Evolutionary conservation across 139 green algal genomes (phyloP).

Genomic region (Raphidocelis subcapitata): DNA sequence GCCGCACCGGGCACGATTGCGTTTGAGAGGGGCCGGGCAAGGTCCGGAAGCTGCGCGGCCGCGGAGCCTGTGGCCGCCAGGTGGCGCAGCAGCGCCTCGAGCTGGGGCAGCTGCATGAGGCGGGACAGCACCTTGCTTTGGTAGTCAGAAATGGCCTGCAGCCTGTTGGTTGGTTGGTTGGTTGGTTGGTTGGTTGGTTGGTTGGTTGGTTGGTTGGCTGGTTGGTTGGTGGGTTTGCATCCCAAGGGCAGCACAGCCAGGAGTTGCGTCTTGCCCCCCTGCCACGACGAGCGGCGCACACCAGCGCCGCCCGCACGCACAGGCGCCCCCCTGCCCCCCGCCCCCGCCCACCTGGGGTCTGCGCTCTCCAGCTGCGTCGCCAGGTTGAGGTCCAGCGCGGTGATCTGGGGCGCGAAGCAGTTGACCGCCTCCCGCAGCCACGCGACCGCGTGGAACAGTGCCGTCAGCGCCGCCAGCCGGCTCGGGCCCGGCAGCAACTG

Average conservation of each 20-base stretch:
- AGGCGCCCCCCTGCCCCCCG: no score
- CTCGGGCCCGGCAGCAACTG: conserved; percentile 10
- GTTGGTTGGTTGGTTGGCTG: no score
- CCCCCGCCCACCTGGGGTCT: no score
- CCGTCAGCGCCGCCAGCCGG: conserved; percentile 11
- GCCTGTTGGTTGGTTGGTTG: no score
- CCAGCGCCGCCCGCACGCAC: no score
- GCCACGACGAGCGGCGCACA: no score
- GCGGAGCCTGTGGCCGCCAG: conserved; percentile 2
- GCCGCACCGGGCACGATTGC: background rate
- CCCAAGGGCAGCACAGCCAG: background rate
- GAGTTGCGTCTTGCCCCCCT: no score
- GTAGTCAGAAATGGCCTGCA: background rate
- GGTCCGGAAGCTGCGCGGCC: conserved; percentile 18
- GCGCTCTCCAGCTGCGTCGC: no score
- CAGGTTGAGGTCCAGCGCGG: no score
- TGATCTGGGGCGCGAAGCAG: conserved; percentile 22
- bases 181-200: no score
- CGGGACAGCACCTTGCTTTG: conserved; percentile 31
- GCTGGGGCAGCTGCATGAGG: conserved; percentile 13
- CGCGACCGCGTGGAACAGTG: conserved; percentile 15
- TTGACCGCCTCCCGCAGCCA: conserved; percentile 38
- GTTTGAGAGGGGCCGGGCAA: conserved; percentile 15
- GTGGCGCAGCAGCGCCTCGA: conserved; percentile 24
- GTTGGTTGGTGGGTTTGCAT: no score